Evolutionary conservation across 2,329 filamentous ascomycete genomes (phyloP), one percentile per base, ranked within the genome.

Genomic region (Penicillium sp.): DNA sequence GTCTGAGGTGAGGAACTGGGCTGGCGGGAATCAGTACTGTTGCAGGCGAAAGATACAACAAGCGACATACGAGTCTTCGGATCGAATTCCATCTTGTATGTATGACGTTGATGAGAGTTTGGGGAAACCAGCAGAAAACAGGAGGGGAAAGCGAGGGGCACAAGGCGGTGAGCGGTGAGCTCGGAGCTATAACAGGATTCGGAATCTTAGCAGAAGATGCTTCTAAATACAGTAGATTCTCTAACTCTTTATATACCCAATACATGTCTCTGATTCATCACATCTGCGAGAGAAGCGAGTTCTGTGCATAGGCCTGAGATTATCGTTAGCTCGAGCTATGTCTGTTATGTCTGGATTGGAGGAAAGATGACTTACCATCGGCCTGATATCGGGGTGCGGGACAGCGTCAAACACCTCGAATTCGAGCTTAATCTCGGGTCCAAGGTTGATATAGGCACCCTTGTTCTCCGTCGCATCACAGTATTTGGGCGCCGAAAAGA

Each of bases 401-500:
- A 98, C 93, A 6, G 93, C 93, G 62, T 97, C 91, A 61, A 98
- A 98, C 68, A 95, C 86, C 69, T 93, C 82, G 74, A 88, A 98
- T 32, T 89, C 77, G 62, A 97, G 84, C 78, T 96, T 95, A 69
- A 95, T 89, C 55, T 95, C 88, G 13, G 88, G 81, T 28, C 88
- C 88, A 57, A 98, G 87, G 73, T 98, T 97, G 81, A 98, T 98
- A 72, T 95, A 98, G 15, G 93, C 93, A 57, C 93, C 93, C 76
- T 91, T 93, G 75, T 98, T 98, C 75, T 95, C 92, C 0, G 93
- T 97, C 62, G 89, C 89, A 69, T 98, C 93, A 73, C 93, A 98
- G 72, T 98, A 98, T 72, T 85, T 95, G 33, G 93, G 93, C 24
- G 93, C 93, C 35, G 92, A 97, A 78, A 98, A 98, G 61, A 98